Evolutionary conservation across 495 filamentous ascomycete genomes (phyloP).

Genomic region (Aspergillus diversus): DNA sequence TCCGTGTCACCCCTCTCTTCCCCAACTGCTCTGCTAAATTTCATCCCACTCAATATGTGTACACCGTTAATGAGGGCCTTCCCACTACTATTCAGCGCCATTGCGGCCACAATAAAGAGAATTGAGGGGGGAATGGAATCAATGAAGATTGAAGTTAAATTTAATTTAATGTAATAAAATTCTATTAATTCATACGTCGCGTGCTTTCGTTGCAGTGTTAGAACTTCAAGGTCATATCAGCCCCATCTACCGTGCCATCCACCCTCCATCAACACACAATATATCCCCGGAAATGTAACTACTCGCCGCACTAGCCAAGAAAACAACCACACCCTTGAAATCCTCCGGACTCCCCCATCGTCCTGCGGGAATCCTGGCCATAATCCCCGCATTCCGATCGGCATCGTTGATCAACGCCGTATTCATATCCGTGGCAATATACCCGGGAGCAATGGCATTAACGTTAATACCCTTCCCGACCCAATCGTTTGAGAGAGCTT

Average conservation of each 20-base stretch:
- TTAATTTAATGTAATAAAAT: no score
- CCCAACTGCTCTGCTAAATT: no score
- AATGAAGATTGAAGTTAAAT: no score
- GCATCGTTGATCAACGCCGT: slow-evolving; percentile 74
- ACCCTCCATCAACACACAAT: slow-evolving; percentile 81
- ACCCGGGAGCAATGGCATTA: slow-evolving; percentile 79
- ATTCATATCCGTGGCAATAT: slow-evolving; percentile 94
- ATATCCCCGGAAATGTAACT: slow-evolving; percentile 81
- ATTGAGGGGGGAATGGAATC: no score
- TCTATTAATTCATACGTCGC: no score
- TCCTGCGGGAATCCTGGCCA: slow-evolving; percentile 80
- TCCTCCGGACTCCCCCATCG: slow-evolving; percentile 58
- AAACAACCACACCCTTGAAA: slow-evolving; percentile 43
- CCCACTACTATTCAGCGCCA: no score
- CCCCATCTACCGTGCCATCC: slow-evolving; percentile 79
- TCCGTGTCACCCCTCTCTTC: no score
- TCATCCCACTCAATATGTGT: no score
- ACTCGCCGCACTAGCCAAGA: slow-evolving; percentile 58
- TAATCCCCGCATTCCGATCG: slow-evolving; percentile 69
- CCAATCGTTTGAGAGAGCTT: slow-evolving; percentile 89
- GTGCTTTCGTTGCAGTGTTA: no score
- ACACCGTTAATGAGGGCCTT: no score
- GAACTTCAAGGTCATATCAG: no score
- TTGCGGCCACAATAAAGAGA: no score
- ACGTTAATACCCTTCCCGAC: slow-evolving; percentile 74